These are phyloP conservation scores for Striga asiatica DNA, from an alignment of 257 asterid genomes.

Conservation along the genomic window DNA sequence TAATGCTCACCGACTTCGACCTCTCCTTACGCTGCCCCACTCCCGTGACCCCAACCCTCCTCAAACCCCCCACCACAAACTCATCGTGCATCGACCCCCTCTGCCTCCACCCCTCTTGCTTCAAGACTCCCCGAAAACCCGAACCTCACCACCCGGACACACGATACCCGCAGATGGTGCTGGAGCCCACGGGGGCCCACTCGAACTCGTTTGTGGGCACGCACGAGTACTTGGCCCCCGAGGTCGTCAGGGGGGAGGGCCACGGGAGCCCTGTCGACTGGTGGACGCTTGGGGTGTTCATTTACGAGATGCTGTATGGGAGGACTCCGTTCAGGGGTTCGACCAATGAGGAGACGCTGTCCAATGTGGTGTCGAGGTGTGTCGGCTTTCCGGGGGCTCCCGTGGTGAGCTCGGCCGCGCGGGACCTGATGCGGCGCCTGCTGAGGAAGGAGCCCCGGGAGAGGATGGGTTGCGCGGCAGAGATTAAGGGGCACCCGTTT, in stretches of 20 bases:
- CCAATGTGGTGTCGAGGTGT: not conserved
- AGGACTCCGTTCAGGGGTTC: constrained; percentile 2
- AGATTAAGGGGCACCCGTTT: constrained; percentile 8
- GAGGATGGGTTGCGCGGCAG: constrained; percentile 31
- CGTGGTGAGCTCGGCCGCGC: constrained; percentile 28
- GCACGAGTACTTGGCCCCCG: constrained; percentile 5
- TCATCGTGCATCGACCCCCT: constrained; percentile 8
- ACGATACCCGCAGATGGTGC: not conserved
- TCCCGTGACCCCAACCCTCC: not conserved
- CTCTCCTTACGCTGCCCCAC: not conserved
- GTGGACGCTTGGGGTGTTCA: constrained; percentile 4
- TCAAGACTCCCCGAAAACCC: not conserved
- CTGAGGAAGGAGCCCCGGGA: constrained; percentile 40
- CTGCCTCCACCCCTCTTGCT: constrained; percentile 9
- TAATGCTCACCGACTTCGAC: constrained; percentile 10
- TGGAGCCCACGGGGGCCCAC: not conserved
- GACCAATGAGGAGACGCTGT: constrained; percentile 3
- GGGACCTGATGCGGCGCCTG: constrained; percentile 39
- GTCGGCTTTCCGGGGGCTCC: constrained; percentile 41
- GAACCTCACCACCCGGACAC: not conserved
- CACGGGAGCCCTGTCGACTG: constrained; percentile 6
- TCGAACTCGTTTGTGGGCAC: constrained; percentile 11
- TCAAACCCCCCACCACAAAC: not conserved
- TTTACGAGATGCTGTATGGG: constrained; percentile 7
- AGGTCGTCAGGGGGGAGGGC: constrained; percentile 1